Percentiles rank a stretch among this genome's conserved stretches.
Evolutionary conservation across 805 yeast genomes (phyloP).

Genomic region (Candida ponderosae): DNA sequence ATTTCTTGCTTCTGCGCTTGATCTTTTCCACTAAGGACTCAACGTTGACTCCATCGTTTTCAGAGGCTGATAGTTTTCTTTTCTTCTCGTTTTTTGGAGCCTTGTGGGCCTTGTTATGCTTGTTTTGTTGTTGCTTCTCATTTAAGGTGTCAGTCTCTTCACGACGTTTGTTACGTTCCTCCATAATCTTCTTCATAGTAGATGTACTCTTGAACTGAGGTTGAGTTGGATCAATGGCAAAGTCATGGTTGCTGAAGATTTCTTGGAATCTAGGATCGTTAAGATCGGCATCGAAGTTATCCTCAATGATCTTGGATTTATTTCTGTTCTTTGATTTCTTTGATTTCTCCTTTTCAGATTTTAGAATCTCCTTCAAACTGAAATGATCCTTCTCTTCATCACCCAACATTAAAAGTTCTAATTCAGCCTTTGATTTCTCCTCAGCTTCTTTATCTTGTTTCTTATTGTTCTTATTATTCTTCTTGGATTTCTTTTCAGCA

Average conservation of each 20-base stretch:
- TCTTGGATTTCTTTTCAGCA: constrained; percentile 27
- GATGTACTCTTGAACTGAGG: constrained; percentile 86
- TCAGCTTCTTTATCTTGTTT: constrained; percentile 25
- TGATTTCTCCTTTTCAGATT: constrained; percentile 59
- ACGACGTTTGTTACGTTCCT: constrained; percentile 59
- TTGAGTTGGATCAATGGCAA: constrained; percentile 88
- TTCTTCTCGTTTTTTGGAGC: constrained; percentile 6
- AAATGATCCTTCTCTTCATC: constrained; percentile 49
- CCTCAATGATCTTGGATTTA: constrained; percentile 43
- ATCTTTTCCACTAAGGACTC: constrained; percentile 39
- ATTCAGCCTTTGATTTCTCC: constrained; percentile 51
- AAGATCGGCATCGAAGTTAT: constrained; percentile 59
- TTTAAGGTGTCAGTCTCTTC: constrained; percentile 15
- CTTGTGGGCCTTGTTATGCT: constrained; percentile 4
- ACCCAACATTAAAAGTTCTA: constrained; percentile 62
- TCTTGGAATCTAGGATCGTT: constrained; percentile 82
- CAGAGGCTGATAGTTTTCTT: constrained; percentile 2
- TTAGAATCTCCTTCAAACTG: constrained; percentile 68
- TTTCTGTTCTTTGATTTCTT: constrained; percentile 39
- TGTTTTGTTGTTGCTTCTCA: too few species aligned
- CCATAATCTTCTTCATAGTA: constrained; percentile 77
- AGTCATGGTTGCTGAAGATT: constrained; percentile 77
- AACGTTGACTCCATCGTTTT: constrained; percentile 8
- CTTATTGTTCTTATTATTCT: constrained; percentile 17
- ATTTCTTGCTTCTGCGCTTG: constrained; percentile 31